Evolutionary conservation across 2,329 filamentous ascomycete genomes (phyloP), one percentile per base, ranked within the genome.

Genomic region (Sphaceloma murrayae): DNA sequence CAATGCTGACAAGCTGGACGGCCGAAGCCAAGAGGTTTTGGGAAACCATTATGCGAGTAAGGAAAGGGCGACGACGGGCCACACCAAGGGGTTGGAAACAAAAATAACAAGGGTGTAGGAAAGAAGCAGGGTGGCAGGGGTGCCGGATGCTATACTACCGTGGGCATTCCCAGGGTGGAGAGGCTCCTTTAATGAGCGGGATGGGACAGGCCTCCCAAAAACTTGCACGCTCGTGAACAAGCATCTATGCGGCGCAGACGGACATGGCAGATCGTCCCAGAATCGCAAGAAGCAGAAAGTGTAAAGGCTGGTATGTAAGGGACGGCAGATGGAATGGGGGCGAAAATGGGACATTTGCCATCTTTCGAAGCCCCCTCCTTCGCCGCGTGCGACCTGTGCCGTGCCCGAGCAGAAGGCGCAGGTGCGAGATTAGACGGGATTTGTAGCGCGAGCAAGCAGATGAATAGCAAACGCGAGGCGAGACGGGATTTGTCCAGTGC

Each of bases 11-110:
- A 22, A 40, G 36, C 36, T 40, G 36, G 36, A 40, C 36, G 36
- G 36, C 36, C 36, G 36, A 40, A 40, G 36, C 36, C 36, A 40
- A 40, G 36, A 40, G 8, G 36, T 40, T 40, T 26, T 40, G 36
- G n/a, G 36, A 40, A 30, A 26, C 27, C 36, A 40, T 40, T 40
- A 40, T 40, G 36, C n/a, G 17, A n/a, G 36, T 27, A 40, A 18
- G 36, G 30, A 13, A 7, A 26, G 19, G 18, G 34, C n/a, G n/a
- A 11, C 24, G 6, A 27, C 30, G 22, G 30, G 13, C 24, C 24
- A 30, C 24, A 40, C 36, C 36, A 29, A 30, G 36, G 30, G 30
- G 30, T 26, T 19, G 24, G 24, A 17, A 17, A 16, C n/a, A 18
- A 40, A 26, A 40, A 40, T 17, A n/a, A 30, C 13, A 30, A 14